Evolutionary conservation across 2,329 filamentous ascomycete genomes (phyloP), one percentile per base, ranked within the genome.

Genomic region (Cephalotrichum gorgonifer): DNA sequence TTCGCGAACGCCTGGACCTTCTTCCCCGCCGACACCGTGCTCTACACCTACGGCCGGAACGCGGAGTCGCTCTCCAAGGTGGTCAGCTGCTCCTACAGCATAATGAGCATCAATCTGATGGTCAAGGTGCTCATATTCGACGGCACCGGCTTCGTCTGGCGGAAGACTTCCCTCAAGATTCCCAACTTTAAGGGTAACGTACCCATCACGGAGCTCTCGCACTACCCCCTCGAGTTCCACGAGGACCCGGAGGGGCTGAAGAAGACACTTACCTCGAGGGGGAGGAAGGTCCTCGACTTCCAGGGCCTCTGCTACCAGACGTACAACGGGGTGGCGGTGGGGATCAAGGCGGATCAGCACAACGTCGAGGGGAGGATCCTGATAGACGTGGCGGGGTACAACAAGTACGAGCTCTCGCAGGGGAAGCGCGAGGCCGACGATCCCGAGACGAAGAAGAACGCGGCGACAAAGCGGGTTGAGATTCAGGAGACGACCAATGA

Each of bases 1-100:
- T 73, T 65, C 55, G 59, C 62, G 28, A 60, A 64, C 0, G 66
- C 65, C 22, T 75, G 72, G 72, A 65, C 69, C 0, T 64, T 67
- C 35, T 73, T 72, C 54, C 67, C 70, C 8, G 60, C 59, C 11
- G 60, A 60, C 20, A 63, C 63, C 1, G 61, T 64, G 27, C 55
- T 71, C 39, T 69, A 71, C 54, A 66, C 60, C 51, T 64, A 58
- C 50, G 62, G 59, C 12, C 52, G 62, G 41, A 68, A 70, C 54
- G 63, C 65, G 26, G 69, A 73, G 53, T 60, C 68, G 31, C 59
- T 74, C 12, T 64, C 58, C 57, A 67, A 64, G 46, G 68, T 70
- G 2, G 56, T 62, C 6, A 20, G 23, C 2, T 56, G 58, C 28
- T 64, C 66, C 2, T 68, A 70, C 45, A 49, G 55, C 1, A 50